Base-by-base conservation (phyloP, 352 stramenopile species). In the Pythium dissotocum region DNA sequence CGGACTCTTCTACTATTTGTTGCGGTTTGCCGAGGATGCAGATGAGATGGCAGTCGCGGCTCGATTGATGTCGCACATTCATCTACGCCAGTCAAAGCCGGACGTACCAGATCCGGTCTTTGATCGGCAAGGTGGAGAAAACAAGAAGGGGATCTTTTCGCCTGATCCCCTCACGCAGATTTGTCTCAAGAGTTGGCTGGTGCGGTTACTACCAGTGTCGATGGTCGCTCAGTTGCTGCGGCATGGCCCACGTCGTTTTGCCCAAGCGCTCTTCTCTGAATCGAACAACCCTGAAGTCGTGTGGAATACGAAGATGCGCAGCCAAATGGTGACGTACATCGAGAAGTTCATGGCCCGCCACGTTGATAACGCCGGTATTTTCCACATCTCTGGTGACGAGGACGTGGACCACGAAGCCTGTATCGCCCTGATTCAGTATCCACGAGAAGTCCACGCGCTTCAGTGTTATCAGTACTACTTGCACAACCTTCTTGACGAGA, bases 401-500 rank as follows among this genome's bases (percentile, higher is more conserved):
- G 77, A 83, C 44, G 80, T 73, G 2, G 83, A 90, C n/a, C 87
- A 94, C 58, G 80, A 94, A 71, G 84, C 78, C 36, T 93, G 83
- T 52, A 86, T 91, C 52, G 77, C 88, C 30, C 58, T 94, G 18
- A 94, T 95, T 26, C 71, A 91, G 63, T 96, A 96, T 56, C 88
- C 88, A 38, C 78, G 85, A 35, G 82, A 96, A 78, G 88, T 94
- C 4, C 87, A 96, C 54, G 85, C 83, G 26, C 73, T 96, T 10
- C 88, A 96, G 68, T 93, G 85, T 68, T 93, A 96, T 54, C 86
- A 94, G 67, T 96, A 96, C 67, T 96, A 96, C 26, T 62, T 96
- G 24, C 83, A 94, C 71, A 96, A 96, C 59, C 67, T 96, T 26
- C 64, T 96, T 26, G 86, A 96, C 56, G 88, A 95, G 56, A 85